phyloP scores from a whole-genome alignment of 106 monocot genomes.

The Dendrobium huoshanense region DNA sequence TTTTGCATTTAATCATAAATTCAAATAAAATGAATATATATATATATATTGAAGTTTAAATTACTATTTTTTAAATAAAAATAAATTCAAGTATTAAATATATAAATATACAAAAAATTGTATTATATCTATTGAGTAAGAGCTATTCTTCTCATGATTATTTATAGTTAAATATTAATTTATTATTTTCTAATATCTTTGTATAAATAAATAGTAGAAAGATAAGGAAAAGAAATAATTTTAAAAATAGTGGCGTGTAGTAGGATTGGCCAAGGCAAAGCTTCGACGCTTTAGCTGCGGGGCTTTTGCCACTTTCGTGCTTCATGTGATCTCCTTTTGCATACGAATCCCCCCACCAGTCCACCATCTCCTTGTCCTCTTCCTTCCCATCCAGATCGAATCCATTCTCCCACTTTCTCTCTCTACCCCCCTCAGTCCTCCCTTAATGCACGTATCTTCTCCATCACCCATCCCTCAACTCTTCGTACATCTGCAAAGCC shows the following conservation, averaged over 20 bases:
- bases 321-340: slow-evolving; percentile 16
- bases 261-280: slow-evolving; percentile 5
- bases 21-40: too few species aligned
- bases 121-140: too few species aligned
- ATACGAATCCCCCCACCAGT: slow-evolving; percentile 9
- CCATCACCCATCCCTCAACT: background rate
- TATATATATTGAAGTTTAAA: too few species aligned
- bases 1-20: too few species aligned
- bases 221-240: background rate
- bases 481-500: background rate
- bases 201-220: too few species aligned
- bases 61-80: too few species aligned
- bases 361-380: slow-evolving; percentile 14
- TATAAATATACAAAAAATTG: too few species aligned
- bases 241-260: background rate
- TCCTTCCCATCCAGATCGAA: slow-evolving; percentile 7
- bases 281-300: slow-evolving; percentile 7
- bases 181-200: too few species aligned
- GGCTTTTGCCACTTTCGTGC: slow-evolving; percentile 4
- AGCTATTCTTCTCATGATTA: too few species aligned
- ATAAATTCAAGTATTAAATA: too few species aligned
- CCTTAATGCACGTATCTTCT: background rate
- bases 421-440: background rate
- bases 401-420: slow-evolving; percentile 5
- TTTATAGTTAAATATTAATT: too few species aligned